phyloP scores from a whole-genome alignment of 2,329 filamentous ascomycete genomes.

The Acrodontium crateriforme region DNA sequence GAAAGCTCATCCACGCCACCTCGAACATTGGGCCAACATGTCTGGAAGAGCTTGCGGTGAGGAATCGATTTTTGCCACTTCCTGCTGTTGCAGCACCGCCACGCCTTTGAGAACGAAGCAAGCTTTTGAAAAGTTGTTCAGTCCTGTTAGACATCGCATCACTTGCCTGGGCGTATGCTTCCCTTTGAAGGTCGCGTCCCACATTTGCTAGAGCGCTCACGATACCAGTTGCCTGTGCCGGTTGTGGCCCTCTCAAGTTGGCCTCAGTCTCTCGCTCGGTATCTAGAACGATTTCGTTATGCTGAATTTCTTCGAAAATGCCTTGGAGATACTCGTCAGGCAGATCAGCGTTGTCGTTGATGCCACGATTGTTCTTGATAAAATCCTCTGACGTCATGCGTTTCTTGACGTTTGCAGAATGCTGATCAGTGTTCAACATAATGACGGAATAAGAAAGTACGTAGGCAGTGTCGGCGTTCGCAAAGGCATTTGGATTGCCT shows the following conservation, averaged over 20 bases:
- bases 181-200: slow-evolving; percentile 77
- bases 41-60: slow-evolving; percentile 83
- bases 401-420: slow-evolving; percentile 73
- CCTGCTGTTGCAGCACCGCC: slow-evolving; percentile 42
- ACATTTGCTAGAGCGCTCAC: slow-evolving; percentile 68
- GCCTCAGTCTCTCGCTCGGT: slow-evolving; percentile 85
- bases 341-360: slow-evolving; percentile 90
- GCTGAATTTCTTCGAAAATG: slow-evolving; percentile 85
- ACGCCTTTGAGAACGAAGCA: slow-evolving; percentile 77
- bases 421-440: slow-evolving; percentile 87
- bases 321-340: slow-evolving; percentile 79
- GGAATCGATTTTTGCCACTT: slow-evolving; percentile 55
- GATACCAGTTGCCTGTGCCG: slow-evolving; percentile 32
- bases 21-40: slow-evolving; percentile 98
- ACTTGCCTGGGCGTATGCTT: slow-evolving; percentile 87
- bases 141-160: slow-evolving; percentile 79
- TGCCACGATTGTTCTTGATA: slow-evolving; percentile 96
- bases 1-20: slow-evolving; percentile 97
- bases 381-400: slow-evolving; percentile 96
- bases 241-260: slow-evolving; percentile 48
- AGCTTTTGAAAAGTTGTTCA: slow-evolving; percentile 79
- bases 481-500: slow-evolving; percentile 92
- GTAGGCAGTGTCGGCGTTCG: slow-evolving; percentile 95
- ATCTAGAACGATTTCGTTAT: slow-evolving; percentile 86
- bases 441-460: slow-evolving; percentile 94